Evolutionary conservation across 73 alveolate species (phyloP).

Genomic region (Tetrahymena malaccensis): DNA sequence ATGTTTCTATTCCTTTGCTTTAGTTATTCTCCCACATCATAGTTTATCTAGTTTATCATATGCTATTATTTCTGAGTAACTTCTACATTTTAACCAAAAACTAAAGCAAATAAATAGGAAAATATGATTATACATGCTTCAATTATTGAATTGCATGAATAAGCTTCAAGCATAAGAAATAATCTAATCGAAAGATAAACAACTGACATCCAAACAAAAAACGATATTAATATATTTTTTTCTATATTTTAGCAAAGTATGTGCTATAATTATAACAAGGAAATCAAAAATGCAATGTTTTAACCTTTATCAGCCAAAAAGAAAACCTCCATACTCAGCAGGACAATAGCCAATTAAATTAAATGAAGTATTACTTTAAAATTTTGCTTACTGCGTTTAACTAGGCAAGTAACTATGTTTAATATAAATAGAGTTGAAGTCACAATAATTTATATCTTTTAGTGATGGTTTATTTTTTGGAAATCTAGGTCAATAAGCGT

Average conservation of each 20-base stretch:
- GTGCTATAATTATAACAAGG: background rate
- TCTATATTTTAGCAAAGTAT: background rate
- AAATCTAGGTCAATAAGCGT: background rate
- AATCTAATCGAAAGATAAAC: background rate
- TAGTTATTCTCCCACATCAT: background rate
- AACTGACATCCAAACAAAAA: background rate
- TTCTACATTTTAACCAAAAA: background rate
- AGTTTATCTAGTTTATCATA: background rate
- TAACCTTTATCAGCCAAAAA: background rate
- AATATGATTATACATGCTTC: background rate
- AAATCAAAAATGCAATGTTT: background rate
- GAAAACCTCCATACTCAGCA: background rate
- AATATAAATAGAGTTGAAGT: background rate
- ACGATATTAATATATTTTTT: background rate
- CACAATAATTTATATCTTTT: background rate
- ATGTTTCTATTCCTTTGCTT: background rate
- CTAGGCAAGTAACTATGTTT: background rate
- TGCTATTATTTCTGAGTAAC: background rate
- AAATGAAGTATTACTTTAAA: background rate
- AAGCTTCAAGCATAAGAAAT: background rate
- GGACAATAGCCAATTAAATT: background rate
- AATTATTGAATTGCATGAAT: background rate
- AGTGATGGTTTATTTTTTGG: background rate
- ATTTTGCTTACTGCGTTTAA: background rate
- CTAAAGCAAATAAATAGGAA: background rate